Base-by-base conservation (phyloP, 1,139 yeast genomes). In the Geotrichum fermentans region DNA sequence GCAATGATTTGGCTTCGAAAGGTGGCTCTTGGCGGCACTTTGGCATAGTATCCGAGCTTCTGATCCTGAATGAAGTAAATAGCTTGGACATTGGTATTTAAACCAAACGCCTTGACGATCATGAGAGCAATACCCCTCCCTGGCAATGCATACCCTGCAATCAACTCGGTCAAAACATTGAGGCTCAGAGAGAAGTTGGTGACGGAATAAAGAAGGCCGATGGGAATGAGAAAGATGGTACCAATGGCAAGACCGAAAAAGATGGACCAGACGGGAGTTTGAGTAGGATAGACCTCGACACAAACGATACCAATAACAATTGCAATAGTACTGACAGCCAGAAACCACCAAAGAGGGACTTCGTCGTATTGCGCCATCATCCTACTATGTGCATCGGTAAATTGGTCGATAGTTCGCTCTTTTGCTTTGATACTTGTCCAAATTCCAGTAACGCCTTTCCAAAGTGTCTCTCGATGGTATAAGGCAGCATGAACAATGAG, bases 281-380 rank as follows among this genome's bases (percentile, higher is more conserved):
- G 58, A 1, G 70, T 59, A 17, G 63, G 63, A 43, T 53, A 58
- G n/a, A 53, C 53, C 34, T 51, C 52, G 16, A 56, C 50, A 77
- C 71, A 22, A 74, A 76, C 56, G 29, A 79, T 72, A 4, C 78
- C 82, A 49, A 78, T 66, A 5, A 69, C 71, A 5, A 79, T 59
- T 1, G 84, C 72, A 18, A 73, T 55, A n/a, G 76, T 53, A 50
- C 80, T 64, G 16, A 80, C 72, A 11, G 67, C 49, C 21, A 77
- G 55, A 56, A 74, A 81, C 73, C 79, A 78, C 76, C 77, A 75
- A 53, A 79, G 82, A 10, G 86, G 86, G 17, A 79, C 84, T 57
- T 81, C 87, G 35, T 70, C 71, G 61, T 79, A 79, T 18, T 66
- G 65, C 24, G 70, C 55, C 81, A 79, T 79, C 77, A 78, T 74